Conservation (phyloP, 2,329 filamentous ascomycete genomes). For the Geosmithia flava region DNA sequence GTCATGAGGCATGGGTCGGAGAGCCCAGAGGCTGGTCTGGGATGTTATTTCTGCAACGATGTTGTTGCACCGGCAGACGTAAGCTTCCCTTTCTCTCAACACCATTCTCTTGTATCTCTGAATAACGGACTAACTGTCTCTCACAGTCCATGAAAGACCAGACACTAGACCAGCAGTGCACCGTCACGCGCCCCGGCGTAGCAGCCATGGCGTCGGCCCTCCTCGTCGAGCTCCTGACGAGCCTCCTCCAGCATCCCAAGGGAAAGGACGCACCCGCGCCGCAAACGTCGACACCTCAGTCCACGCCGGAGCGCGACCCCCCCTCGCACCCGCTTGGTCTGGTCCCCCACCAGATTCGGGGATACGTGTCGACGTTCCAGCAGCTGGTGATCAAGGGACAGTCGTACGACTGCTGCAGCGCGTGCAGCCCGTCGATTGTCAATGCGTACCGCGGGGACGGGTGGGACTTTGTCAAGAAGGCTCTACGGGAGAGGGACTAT, state of each 20-base stretch:
- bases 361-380: slow-evolving; percentile 62
- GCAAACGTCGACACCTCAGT: slow-evolving; percentile 18
- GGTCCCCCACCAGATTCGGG: slow-evolving; percentile 70
- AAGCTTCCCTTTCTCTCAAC: slow-evolving; percentile 24
- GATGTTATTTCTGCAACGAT: slow-evolving; percentile 98
- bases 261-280: slow-evolving; percentile 51
- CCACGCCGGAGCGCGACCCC: slow-evolving; percentile 40
- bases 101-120: slow-evolving; percentile 2
- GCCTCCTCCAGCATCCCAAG: slow-evolving; percentile 74
- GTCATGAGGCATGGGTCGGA: slow-evolving; percentile 89
- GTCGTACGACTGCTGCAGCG: slow-evolving; percentile 72
- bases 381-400: slow-evolving; percentile 62
- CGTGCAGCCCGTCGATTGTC: slow-evolving; percentile 61
- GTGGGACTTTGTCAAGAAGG: slow-evolving; percentile 67
- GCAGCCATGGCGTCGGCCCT: slow-evolving; percentile 86
- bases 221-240: slow-evolving; percentile 80
- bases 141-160: slow-evolving; percentile 82
- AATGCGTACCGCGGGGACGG: slow-evolving; percentile 53
- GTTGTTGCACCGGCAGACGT: slow-evolving; percentile 91
- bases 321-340: slow-evolving; percentile 50
- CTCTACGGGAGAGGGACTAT: slow-evolving; percentile 63
- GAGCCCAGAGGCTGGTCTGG: slow-evolving; percentile 46
- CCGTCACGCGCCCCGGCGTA: slow-evolving; percentile 85
- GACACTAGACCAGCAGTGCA: slow-evolving; percentile 95
- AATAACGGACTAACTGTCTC: background rate